Percentiles rank a stretch among this genome's conserved stretches.
These are phyloP conservation scores for Lasiodiplodia sp. DNA, from an alignment of 2,329 filamentous ascomycete genomes.

Conservation along the genomic window DNA sequence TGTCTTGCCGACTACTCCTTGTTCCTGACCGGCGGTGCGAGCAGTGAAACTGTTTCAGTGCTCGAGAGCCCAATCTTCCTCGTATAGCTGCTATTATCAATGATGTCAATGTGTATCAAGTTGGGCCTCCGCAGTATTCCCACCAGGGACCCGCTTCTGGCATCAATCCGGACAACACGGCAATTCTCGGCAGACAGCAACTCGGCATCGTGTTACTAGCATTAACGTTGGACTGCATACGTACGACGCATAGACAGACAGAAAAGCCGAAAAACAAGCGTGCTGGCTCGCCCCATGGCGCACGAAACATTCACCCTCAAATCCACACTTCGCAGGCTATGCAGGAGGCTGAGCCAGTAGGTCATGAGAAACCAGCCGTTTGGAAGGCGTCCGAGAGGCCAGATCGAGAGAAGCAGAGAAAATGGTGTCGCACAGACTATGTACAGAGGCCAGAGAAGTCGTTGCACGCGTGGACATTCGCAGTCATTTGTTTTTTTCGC, in stretches of 20 bases:
- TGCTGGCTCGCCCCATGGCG: constrained; percentile 2
- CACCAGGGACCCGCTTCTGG: not conserved
- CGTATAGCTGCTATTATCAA: not conserved
- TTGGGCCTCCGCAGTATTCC: constrained; percentile 5
- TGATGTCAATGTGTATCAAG: constrained; percentile 17
- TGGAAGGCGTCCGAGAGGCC: constrained; percentile 12
- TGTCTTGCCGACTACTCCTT: not conserved
- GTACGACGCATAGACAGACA: constrained; percentile 11
- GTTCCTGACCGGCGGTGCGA: constrained; percentile 2
- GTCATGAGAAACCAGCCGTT: not conserved
- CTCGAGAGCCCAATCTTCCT: constrained; percentile 10
- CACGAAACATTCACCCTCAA: constrained; percentile 1
- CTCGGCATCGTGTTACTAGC: constrained; percentile 21
- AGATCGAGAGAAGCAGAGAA: not conserved
- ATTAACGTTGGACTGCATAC: constrained; percentile 12
- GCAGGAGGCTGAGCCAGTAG: constrained; percentile 2
- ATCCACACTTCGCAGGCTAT: constrained; percentile 11
- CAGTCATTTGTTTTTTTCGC: constrained; percentile 25
- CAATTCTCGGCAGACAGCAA: not conserved
- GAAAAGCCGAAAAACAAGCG: constrained; percentile 18
- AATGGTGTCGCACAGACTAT: constrained; percentile 11
- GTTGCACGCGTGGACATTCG: constrained; percentile 11
- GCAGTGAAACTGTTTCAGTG: constrained; percentile 7
- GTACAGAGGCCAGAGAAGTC: constrained; percentile 22
- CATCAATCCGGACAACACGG: not conserved